Conservation (phyloP, 768 basidiomycete genomes). For the Hemileccinum impolitum region DNA sequence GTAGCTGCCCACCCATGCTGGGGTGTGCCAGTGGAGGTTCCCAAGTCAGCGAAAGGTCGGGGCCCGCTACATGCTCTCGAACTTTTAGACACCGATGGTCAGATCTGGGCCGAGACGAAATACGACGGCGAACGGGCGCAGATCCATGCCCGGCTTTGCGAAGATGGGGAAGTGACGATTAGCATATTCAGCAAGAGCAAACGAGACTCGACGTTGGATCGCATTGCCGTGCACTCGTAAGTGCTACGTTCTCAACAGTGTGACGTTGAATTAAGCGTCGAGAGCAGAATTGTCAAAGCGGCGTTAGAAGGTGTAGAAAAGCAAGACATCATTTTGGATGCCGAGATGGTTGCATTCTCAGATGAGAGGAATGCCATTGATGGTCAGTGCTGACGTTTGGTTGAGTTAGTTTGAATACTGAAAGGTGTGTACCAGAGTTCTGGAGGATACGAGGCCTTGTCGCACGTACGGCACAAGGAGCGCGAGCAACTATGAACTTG, state of each 20-base stretch:
- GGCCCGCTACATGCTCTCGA: conserved; percentile 55
- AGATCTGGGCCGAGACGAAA: conserved; percentile 86
- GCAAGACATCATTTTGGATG: conserved; percentile 61
- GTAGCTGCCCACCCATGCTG: conserved; percentile 39
- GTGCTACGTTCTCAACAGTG: conserved; percentile 5
- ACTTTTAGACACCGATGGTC: conserved; percentile 20
- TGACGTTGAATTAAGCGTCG: background rate
- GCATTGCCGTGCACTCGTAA: conserved; percentile 57
- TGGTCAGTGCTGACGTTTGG: conserved; percentile 43
- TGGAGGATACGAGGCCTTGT: conserved; percentile 68
- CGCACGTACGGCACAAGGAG: conserved; percentile 53
- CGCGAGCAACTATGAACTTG: conserved; percentile 35
- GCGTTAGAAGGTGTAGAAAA: conserved; percentile 47
- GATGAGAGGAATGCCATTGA: conserved; percentile 57
- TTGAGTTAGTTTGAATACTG: background rate
- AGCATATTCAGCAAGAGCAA: conserved; percentile 88
- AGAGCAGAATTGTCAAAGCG: conserved; percentile 51
- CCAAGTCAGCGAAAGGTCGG: conserved; percentile 77
- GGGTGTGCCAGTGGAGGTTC: conserved; percentile 69
- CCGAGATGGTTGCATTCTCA: conserved; percentile 87
- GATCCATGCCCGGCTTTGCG: conserved; percentile 67
- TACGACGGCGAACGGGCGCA: conserved; percentile 96
- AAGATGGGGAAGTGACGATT: conserved; percentile 43
- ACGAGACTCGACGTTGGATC: conserved; percentile 76
- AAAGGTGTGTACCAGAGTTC: conserved; percentile 51